Percentiles rank a stretch among this genome's conserved stretches.
Evolutionary conservation across 768 basidiomycete genomes (phyloP).

Genomic region (Holtermannia corniformis): DNA sequence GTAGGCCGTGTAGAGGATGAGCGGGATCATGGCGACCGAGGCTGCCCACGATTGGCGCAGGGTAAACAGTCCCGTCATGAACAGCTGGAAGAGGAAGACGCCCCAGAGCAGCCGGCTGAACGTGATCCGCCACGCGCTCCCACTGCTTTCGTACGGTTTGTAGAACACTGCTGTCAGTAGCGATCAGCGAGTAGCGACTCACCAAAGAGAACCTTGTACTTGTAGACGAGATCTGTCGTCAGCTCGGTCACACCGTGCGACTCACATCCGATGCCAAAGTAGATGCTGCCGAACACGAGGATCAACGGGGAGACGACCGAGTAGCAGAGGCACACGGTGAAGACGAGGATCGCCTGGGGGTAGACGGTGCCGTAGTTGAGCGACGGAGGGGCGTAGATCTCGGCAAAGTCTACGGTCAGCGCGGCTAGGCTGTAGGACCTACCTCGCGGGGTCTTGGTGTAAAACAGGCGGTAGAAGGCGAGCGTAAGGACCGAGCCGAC

Average conservation of each 20-base stretch:
- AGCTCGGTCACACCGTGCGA: not conserved
- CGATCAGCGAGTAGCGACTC: conserved; percentile 28
- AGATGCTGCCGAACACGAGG: conserved; percentile 85
- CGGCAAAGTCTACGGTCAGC: conserved; percentile 65
- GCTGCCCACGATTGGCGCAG: conserved; percentile 54
- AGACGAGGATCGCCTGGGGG: conserved; percentile 91
- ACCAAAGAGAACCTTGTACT: conserved; percentile 95
- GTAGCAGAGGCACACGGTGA: conserved; percentile 88
- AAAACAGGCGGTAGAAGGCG: conserved; percentile 60
- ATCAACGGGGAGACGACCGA: conserved; percentile 94
- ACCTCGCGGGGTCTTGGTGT: conserved; percentile 87
- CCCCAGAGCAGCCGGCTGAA: conserved; percentile 88
- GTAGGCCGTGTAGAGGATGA: conserved; percentile 61
- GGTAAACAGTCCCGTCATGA: conserved; percentile 95
- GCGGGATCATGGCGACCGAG: conserved; percentile 59
- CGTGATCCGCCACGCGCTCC: conserved; percentile 96
- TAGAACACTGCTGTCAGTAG: conserved; percentile 66
- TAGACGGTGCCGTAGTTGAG: conserved; percentile 97
- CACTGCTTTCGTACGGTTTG: conserved; percentile 94
- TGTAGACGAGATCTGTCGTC: conserved; percentile 70
- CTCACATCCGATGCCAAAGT: conserved; percentile 77
- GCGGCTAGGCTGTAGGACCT: conserved; percentile 10
- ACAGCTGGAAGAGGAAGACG: conserved; percentile 80
- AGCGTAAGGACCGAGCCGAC: conserved; percentile 78
- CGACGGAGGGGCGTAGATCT: conserved; percentile 94